Evolutionary conservation across 1,139 yeast genomes (phyloP).

Genomic region (Nakaseomyces kungkrabaensis): DNA sequence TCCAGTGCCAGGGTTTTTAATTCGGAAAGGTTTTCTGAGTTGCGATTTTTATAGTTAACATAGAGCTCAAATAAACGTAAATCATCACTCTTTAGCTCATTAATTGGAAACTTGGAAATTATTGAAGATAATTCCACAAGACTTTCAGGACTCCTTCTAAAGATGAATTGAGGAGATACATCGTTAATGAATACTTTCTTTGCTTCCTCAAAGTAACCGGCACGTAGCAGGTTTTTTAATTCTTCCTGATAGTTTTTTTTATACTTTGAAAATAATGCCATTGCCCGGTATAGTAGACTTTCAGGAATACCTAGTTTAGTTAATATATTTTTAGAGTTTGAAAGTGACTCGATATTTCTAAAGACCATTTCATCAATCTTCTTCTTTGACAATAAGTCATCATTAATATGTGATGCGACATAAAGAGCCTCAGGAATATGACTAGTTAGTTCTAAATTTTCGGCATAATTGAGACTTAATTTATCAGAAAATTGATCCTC

Average conservation of each 20-base stretch:
- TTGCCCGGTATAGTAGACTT: constrained; percentile 40
- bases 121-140: not conserved
- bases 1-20: constrained; percentile 38
- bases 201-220: not conserved
- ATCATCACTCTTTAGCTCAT: constrained; percentile 30
- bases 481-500: constrained; percentile 33
- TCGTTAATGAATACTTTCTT: not conserved
- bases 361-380: constrained; percentile 40
- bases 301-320: constrained; percentile 39
- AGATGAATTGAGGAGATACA: constrained; percentile 61
- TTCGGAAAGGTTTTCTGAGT: constrained; percentile 46
- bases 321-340: constrained; percentile 29
- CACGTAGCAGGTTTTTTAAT: constrained; percentile 46
- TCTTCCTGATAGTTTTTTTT: constrained; percentile 46
- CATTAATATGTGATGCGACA: constrained; percentile 44
- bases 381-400: constrained; percentile 36
- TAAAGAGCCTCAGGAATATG: constrained; percentile 53
- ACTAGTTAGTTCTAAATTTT: constrained; percentile 40
- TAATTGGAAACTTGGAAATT: constrained; percentile 4
- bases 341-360: constrained; percentile 37
- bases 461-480: constrained; percentile 42
- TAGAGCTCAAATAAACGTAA: constrained; percentile 29
- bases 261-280: constrained; percentile 35
- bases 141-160: constrained; percentile 23
- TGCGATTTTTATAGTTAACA: constrained; percentile 39